phyloP scores from a whole-genome alignment of 2,329 filamentous ascomycete species.

The Atkinsonella texensis region DNA sequence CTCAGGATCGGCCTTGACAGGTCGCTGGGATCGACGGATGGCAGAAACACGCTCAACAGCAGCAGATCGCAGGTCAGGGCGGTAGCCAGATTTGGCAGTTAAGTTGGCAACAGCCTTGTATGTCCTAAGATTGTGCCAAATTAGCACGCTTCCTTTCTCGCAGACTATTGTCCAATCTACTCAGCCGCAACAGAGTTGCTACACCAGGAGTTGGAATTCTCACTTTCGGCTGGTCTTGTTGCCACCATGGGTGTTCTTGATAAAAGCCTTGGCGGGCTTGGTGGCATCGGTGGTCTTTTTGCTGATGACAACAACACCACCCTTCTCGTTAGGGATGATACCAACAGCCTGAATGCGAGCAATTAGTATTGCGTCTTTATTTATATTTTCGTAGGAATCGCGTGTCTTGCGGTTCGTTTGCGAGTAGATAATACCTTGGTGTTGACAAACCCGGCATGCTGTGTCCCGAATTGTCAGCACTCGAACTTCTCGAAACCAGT shows the following conservation, averaged over 20 bases:
- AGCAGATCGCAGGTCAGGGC: constrained; percentile 59
- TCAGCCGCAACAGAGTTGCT: too few relatives aligned
- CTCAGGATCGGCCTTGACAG: constrained; percentile 63
- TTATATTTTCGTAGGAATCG: constrained; percentile 1
- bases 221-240: constrained; percentile 64
- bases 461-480: constrained; percentile 23
- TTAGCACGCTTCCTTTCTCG: not conserved
- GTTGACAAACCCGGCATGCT: constrained; percentile 91
- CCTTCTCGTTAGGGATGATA: constrained; percentile 62
- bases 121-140: constrained; percentile 44
- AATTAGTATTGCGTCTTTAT: constrained; percentile 7
- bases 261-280: constrained; percentile 58
- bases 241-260: constrained; percentile 56
- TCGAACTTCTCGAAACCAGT: not conserved
- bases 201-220: constrained; percentile 8
- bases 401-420: not conserved
- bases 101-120: constrained; percentile 79
- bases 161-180: constrained; percentile 11
- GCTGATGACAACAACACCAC: constrained; percentile 66
- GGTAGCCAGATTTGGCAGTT: constrained; percentile 78
- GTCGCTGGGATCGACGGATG: constrained; percentile 66
- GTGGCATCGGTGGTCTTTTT: constrained; percentile 67
- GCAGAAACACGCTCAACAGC: constrained; percentile 82
- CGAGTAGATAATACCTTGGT: constrained; percentile 55
- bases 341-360: constrained; percentile 58